These are phyloP conservation scores for Pseudoneurospora amorphoporcata DNA, from an alignment of 495 filamentous ascomycete species.

Conservation along the genomic window DNA sequence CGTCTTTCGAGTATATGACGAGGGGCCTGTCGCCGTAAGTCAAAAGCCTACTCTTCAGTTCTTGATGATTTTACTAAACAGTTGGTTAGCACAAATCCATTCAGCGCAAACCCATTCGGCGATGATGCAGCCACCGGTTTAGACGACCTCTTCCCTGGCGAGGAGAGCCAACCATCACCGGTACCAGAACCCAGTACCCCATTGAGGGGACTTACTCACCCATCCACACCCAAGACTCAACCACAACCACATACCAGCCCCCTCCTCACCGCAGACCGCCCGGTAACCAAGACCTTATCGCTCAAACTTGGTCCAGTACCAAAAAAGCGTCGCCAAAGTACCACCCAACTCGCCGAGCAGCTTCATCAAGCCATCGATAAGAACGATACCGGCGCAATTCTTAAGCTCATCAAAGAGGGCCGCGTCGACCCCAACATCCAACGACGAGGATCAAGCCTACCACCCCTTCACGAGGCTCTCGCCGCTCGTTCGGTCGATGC, in stretches of 20 bases:
- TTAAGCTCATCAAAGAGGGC: constrained; percentile 2
- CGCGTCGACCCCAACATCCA: constrained; percentile 5
- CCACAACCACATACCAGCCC: not conserved
- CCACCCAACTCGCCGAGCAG: constrained; percentile 5
- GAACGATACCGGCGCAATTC: constrained; percentile 4
- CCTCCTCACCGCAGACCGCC: constrained; percentile 1
- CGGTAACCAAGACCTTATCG: constrained; percentile 1
- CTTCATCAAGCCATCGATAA: constrained; percentile 12
- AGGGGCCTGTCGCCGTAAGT: not conserved
- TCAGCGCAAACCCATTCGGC: not conserved
- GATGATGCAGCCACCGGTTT: not conserved
- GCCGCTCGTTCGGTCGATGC: constrained; percentile 1
- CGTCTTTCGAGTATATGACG: not conserved
- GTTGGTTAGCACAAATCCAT: not conserved
- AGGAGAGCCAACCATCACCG: not conserved
- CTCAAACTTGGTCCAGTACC: not conserved
- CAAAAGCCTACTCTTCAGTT: not conserved
- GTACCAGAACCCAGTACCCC: not conserved
- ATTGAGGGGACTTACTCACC: not conserved
- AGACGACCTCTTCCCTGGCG: not conserved
- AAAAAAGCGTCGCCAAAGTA: not conserved
- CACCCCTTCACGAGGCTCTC: constrained; percentile 9
- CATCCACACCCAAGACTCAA: not conserved
- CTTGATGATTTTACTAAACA: not conserved
- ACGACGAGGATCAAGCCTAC: not conserved